Evolutionary conservation across 2,329 filamentous ascomycete species (phyloP).

Genomic region (Colletotrichum neosansevieriae): DNA sequence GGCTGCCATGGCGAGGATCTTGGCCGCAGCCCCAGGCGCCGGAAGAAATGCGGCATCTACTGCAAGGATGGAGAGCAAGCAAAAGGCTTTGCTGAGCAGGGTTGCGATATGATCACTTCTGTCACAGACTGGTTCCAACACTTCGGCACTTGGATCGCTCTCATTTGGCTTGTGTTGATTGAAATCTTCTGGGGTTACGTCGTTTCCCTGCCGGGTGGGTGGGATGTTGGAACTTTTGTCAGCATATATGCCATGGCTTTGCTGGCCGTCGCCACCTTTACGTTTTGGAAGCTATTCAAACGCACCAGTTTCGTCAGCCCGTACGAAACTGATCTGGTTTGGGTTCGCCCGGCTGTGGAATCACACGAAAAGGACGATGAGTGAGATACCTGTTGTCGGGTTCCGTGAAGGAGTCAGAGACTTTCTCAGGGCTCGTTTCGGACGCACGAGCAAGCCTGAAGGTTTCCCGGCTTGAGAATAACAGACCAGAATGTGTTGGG

Average conservation of each 20-base stretch:
- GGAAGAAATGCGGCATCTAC: no score
- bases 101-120: no score
- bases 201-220: background rate
- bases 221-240: constrained; percentile 1
- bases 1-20: no score
- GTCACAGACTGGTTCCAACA: background rate
- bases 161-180: background rate
- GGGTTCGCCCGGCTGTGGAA: background rate
- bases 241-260: background rate
- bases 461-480: background rate
- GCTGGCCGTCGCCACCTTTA: background rate
- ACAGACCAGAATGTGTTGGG: no score
- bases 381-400: background rate
- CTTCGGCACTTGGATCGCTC: background rate
- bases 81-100: no score
- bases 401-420: background rate
- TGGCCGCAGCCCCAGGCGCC: no score
- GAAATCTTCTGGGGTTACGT: background rate
- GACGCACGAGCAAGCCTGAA: background rate
- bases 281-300: background rate
- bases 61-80: no score
- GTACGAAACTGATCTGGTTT: background rate
- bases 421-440: background rate
- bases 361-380: background rate
- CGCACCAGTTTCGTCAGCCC: background rate